Conservation (phyloP, 306 rosid species). For the Parietaria judaica region DNA sequence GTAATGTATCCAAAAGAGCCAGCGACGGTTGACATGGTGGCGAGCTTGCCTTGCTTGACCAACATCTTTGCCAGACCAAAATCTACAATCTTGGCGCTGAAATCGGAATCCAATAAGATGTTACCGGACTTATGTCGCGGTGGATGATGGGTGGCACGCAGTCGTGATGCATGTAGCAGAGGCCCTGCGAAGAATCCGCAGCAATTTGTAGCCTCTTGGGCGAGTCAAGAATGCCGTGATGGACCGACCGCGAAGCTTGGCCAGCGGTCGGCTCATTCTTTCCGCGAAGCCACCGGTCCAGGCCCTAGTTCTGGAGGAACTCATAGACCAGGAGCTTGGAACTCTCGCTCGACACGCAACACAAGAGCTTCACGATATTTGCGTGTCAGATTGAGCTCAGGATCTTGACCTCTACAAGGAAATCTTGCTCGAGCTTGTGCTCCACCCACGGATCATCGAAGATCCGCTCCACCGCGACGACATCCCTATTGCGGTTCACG, state of each 20-base stretch:
- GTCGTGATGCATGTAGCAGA: conserved; percentile 80
- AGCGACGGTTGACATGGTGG: conserved; percentile 62
- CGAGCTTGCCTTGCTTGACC: conserved; percentile 55
- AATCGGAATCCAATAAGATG: conserved; percentile 59
- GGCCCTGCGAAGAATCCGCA: conserved; percentile 61
- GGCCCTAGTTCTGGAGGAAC: conserved; percentile 53
- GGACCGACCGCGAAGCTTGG: conserved; percentile 7
- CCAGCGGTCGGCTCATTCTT: conserved; percentile 19
- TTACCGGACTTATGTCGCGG: conserved; percentile 76
- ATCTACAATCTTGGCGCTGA: conserved; percentile 82
- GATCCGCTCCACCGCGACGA: conserved; percentile 63
- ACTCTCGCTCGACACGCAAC: conserved; percentile 46
- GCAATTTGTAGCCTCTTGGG: conserved; percentile 62
- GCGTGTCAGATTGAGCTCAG: conserved; percentile 59
- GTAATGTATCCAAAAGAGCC: conserved; percentile 94
- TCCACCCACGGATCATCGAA: conserved; percentile 41
- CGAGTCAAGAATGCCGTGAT: conserved; percentile 43
- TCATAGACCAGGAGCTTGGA: conserved; percentile 73
- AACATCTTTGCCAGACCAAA: conserved; percentile 75
- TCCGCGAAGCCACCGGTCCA: conserved; percentile 59
- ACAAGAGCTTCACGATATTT: conserved; percentile 71
- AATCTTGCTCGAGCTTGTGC: conserved; percentile 52
- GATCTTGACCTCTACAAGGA: conserved; percentile 58
- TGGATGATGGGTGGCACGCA: conserved; percentile 60
- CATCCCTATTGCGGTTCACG: conserved; percentile 14